Conservation (phyloP, 2,329 filamentous ascomycete genomes). For the Alternaria conjuncta region DNA sequence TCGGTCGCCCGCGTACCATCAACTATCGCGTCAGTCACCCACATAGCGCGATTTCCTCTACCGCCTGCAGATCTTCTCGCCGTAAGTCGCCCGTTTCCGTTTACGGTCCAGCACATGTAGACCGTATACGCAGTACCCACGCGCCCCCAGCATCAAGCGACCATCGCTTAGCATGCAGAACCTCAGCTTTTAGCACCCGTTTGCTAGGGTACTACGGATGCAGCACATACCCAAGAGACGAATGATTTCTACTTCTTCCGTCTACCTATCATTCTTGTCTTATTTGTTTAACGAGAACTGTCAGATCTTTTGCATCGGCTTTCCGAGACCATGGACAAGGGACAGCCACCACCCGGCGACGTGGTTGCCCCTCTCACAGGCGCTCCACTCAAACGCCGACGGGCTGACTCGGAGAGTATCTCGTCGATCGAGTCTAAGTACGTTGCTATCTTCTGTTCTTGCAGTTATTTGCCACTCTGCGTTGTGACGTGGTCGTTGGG, state of each 20-base stretch:
- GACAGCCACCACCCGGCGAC: slow-evolving; percentile 46
- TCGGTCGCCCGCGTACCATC: background rate
- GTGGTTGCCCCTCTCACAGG: slow-evolving; percentile 44
- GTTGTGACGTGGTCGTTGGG: background rate
- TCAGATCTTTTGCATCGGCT: slow-evolving; percentile 24
- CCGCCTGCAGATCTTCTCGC: slow-evolving; percentile 8
- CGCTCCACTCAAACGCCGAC: slow-evolving; percentile 41
- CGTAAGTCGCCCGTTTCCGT: slow-evolving; percentile 15
- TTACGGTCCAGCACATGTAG: slow-evolving; percentile 12
- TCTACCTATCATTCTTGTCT: slow-evolving; percentile 23
- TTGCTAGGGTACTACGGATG: slow-evolving; percentile 10
- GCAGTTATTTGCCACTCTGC: background rate
- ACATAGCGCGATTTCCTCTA: background rate
- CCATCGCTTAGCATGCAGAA: slow-evolving; percentile 28
- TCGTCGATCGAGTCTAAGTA: slow-evolving; percentile 44
- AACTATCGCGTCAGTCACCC: background rate
- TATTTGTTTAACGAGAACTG: slow-evolving; percentile 17
- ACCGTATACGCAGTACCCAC: slow-evolving; percentile 23
- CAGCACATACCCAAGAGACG: slow-evolving; percentile 5
- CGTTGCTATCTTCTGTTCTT: slow-evolving; percentile 18
- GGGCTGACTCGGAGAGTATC: slow-evolving; percentile 42
- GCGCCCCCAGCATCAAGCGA: slow-evolving; percentile 29
- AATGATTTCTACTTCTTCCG: slow-evolving; percentile 1
- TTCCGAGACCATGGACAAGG: slow-evolving; percentile 47
- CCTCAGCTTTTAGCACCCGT: slow-evolving; percentile 21